Evolutionary conservation across 371 early-diverging fungal species (phyloP), one percentile per base, ranked within the genome.

Genomic region (Rhizomucor miehei): DNA sequence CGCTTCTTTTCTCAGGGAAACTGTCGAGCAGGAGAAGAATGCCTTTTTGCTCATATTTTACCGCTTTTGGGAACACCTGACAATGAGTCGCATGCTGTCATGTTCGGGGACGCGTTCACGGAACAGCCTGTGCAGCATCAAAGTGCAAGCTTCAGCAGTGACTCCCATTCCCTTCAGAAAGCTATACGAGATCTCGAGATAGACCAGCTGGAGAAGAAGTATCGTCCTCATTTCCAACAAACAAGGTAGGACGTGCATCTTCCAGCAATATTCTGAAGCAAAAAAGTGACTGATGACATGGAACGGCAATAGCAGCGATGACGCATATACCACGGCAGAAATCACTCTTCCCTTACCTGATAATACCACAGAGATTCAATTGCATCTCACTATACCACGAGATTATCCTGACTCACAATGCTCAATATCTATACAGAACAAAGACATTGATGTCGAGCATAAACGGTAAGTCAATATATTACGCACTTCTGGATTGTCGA

Each of bases 21-120:
- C 25, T 77, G 77, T 63, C 65, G 77, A 56, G 73, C 74, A n/a
- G 77, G 77, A 0, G 59, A 69, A 44, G 66, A 67, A 0, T 77
- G 77, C 38, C 62, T 63, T 1, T 77, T 77, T 63, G 67, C 74
- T 36, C 77, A 77, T 45, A 65, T 71, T 23, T 48, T 77, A n/a
- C 77, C 76, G 9, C 52, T 75, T 23, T 54, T 61, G 40, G 69
- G 63, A 11, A 41, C 44, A 2, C 65, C 67, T n/a, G 54, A 51
- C 21, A 58, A 48, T n/a, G 50, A 29, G 12, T 29, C 53, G 11
- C 67, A 67, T 44, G 47, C 61, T 19, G 58, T 67, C 8, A 16
- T 60, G 13, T 41, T 45, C 25, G 63, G 64, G 20, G 56, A 68
- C 25, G 37, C 25, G 13, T 38, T 47, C 34, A 58, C 52, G 1